Evolutionary conservation across 805 yeast species (phyloP).

Genomic region (Yarrowia bubula): DNA sequence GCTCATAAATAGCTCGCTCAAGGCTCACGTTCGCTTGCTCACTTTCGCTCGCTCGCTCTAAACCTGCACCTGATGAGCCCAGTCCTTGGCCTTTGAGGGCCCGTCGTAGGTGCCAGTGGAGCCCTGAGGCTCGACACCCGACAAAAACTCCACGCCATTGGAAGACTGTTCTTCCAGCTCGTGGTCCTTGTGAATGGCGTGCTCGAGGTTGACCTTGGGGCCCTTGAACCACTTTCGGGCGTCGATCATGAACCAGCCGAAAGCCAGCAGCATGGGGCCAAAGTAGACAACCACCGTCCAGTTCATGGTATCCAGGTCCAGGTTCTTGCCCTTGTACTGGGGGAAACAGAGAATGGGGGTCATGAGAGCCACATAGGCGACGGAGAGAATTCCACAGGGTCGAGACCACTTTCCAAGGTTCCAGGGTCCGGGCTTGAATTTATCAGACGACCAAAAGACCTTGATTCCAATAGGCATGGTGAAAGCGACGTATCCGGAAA

Average conservation of each 20-base stretch:
- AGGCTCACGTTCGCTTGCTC: too few relatives aligned
- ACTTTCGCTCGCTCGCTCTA: too few relatives aligned
- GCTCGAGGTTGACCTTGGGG: slow-evolving; percentile 54
- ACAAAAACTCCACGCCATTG: slow-evolving; percentile 20
- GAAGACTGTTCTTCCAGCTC: slow-evolving; percentile 24
- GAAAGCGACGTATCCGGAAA: slow-evolving; percentile 65
- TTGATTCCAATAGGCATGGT: slow-evolving; percentile 61
- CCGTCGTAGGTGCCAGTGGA: not conserved
- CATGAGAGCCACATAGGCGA: slow-evolving; percentile 53
- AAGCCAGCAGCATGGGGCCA: slow-evolving; percentile 55
- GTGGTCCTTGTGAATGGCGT: slow-evolving; percentile 33
- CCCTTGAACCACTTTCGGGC: slow-evolving; percentile 63
- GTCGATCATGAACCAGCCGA: slow-evolving; percentile 50
- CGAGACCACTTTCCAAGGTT: slow-evolving; percentile 53
- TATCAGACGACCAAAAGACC: slow-evolving; percentile 52
- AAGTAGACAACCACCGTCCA: slow-evolving; percentile 64
- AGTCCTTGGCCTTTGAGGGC: slow-evolving; percentile 13
- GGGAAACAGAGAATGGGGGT: slow-evolving; percentile 63
- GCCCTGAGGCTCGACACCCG: not conserved
- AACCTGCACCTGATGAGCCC: not conserved
- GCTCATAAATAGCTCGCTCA: too few relatives aligned
- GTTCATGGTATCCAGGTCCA: slow-evolving; percentile 50
- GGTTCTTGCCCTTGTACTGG: slow-evolving; percentile 43
- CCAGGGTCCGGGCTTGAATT: slow-evolving; percentile 67
- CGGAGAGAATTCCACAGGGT: slow-evolving; percentile 51